These are phyloP conservation scores for Erodium texanum DNA, from an alignment of 441 rosid species.

Conservation along the genomic window DNA sequence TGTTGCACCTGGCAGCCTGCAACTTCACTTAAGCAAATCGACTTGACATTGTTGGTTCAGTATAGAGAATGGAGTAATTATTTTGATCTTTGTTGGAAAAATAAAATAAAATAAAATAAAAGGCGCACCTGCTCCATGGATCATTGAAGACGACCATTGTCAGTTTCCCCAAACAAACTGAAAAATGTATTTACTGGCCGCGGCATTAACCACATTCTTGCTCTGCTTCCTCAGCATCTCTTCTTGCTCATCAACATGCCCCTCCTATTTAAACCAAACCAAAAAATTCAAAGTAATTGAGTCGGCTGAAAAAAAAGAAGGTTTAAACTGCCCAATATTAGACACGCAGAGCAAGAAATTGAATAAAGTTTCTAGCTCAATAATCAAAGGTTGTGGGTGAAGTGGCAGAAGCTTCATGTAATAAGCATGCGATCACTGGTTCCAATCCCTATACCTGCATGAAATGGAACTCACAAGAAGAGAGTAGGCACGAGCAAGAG, in stretches of 20 bases:
- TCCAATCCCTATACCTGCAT: too few relatives aligned
- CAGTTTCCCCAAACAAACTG: constrained; percentile 60
- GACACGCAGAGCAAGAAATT: background rate
- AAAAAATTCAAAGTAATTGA: background rate
- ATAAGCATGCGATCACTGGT: too few relatives aligned
- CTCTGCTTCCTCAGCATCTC: constrained; percentile 66
- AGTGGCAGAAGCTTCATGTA: too few relatives aligned
- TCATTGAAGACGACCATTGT: constrained; percentile 9
- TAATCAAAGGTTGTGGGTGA: too few relatives aligned
- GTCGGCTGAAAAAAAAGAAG: constrained; percentile 1
- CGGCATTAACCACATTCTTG: constrained; percentile 39
- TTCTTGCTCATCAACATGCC: constrained; percentile 59
- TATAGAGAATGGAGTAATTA: too few relatives aligned
- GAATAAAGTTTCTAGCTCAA: background rate
- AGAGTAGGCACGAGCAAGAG: constrained; percentile 78
- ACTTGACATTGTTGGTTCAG: too few relatives aligned
- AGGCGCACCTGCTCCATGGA: background rate
- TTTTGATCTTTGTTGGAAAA: too few relatives aligned
- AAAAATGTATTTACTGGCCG: constrained; percentile 68
- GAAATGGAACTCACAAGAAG: constrained; percentile 53
- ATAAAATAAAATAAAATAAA: too few relatives aligned
- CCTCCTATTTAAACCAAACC: constrained; percentile 44
- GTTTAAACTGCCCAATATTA: too few relatives aligned
- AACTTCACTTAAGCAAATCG: too few relatives aligned
- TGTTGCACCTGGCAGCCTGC: too few relatives aligned